Evolutionary conservation across 306 rosid species (phyloP).

Genomic region (Cicer bijugum): DNA sequence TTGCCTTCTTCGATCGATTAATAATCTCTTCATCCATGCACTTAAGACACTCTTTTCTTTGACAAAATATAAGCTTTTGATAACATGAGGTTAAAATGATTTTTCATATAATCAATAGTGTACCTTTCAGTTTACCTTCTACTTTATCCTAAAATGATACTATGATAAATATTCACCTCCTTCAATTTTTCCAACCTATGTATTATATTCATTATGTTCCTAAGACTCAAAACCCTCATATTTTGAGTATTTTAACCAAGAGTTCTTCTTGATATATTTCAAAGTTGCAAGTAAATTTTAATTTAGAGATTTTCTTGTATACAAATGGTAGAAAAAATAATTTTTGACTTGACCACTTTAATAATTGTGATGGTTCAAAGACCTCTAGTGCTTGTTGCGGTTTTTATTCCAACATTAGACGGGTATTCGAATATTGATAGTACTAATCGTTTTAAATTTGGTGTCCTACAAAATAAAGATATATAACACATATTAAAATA

Average conservation of each 20-base stretch:
- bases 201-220: not conserved
- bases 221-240: slow-evolving; percentile 37
- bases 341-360: too few relatives aligned
- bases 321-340: not conserved
- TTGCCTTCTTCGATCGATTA: too few relatives aligned
- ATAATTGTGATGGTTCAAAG: too few relatives aligned
- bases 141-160: slow-evolving; percentile 18
- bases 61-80: not conserved
- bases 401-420: too few relatives aligned
- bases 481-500: too few relatives aligned
- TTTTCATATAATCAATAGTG: not conserved
- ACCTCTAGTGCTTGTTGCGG: too few relatives aligned
- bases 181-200: slow-evolving; percentile 30
- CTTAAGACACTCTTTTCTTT: not conserved
- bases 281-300: not conserved
- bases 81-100: not conserved
- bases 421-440: too few relatives aligned
- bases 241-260: slow-evolving; percentile 3
- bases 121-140: not conserved
- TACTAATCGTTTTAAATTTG: too few relatives aligned
- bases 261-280: not conserved
- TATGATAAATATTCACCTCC: slow-evolving; percentile 40
- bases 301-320: not conserved
- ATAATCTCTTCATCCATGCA: not conserved
- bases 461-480: too few relatives aligned